phyloP scores from a whole-genome alignment of 495 filamentous ascomycete species.

The Penicillium pancosmium region DNA sequence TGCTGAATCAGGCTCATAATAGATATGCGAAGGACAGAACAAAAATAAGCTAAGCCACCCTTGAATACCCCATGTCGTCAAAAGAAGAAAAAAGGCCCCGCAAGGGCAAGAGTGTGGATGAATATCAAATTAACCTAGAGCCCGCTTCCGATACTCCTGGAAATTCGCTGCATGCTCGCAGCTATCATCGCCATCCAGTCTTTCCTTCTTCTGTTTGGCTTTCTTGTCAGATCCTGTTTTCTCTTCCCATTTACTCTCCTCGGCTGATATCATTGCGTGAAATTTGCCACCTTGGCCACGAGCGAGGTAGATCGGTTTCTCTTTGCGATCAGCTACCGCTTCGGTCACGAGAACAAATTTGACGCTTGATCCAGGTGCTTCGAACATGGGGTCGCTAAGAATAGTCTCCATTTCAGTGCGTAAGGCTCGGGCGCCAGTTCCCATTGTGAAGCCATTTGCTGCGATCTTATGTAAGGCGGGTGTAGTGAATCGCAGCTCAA shows the following conservation, averaged over 20 bases:
- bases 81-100: slow-evolving; percentile 5
- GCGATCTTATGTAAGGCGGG: slow-evolving; percentile 79
- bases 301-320: slow-evolving; percentile 62
- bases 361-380: slow-evolving; percentile 72
- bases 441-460: slow-evolving; percentile 69
- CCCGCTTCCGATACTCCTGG: slow-evolving; percentile 55
- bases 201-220: slow-evolving; percentile 32
- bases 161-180: slow-evolving; percentile 46
- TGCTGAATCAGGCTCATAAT: neutral
- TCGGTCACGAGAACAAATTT: slow-evolving; percentile 79
- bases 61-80: neutral
- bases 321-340: slow-evolving; percentile 65
- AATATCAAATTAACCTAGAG: slow-evolving; percentile 26
- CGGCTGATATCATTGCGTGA: slow-evolving; percentile 57
- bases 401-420: slow-evolving; percentile 89
- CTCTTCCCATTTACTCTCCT: slow-evolving; percentile 67
- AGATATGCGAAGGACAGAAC: neutral
- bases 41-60: neutral
- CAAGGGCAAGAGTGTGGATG: neutral
- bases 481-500: slow-evolving; percentile 82
- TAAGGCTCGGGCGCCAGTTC: slow-evolving; percentile 84
- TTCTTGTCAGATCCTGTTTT: slow-evolving; percentile 37
- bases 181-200: slow-evolving; percentile 23
- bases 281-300: slow-evolving; percentile 63
- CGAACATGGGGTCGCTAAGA: slow-evolving; percentile 88